A percentile compares a stretch with the other conserved stretches of the same genome.
Evolutionary conservation across 176 grass and related monocot genomes (phyloP).

Genomic region (Oryza punctata): DNA sequence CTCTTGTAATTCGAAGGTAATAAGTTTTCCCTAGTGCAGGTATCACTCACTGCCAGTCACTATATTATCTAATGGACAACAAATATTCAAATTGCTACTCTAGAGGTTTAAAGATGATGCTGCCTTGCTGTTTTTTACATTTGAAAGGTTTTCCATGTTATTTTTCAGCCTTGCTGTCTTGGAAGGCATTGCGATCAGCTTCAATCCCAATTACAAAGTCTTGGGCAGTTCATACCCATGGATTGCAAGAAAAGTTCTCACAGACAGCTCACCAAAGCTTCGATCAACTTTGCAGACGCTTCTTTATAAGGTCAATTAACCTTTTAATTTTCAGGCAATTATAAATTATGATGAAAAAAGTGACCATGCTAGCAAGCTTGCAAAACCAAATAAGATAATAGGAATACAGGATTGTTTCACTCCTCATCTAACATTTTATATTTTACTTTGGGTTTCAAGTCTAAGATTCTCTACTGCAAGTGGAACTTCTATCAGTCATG

Average conservation of each 20-base stretch:
- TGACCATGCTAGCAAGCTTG: conserved; percentile 25
- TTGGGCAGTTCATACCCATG: conserved; percentile 96
- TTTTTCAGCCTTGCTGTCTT: conserved; percentile 93
- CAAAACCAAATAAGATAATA: conserved; percentile 10
- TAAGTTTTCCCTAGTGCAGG: conserved; percentile 1
- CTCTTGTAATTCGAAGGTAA: conserved; percentile 97
- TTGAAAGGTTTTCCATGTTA: conserved; percentile 21
- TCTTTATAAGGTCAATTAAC: conserved; percentile 76
- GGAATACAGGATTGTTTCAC: neutral
- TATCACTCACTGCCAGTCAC: neutral
- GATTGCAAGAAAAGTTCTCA: conserved; percentile 99
- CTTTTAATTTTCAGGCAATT: conserved; percentile 26
- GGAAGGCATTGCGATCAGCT: conserved; percentile 90
- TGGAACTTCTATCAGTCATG: conserved; percentile 33
- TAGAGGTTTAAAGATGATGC: neutral
- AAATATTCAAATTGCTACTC: conserved; percentile 28
- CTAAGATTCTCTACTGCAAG: conserved; percentile 20
- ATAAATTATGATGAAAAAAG: neutral
- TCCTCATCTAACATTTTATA: neutral
- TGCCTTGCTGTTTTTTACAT: neutral
- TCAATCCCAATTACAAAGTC: conserved; percentile 96
- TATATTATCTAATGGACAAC: neutral
- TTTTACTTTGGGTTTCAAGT: conserved; percentile 20
- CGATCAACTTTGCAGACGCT: conserved; percentile 76
- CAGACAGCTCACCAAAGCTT: conserved; percentile 87